Conservation (phyloP, 768 basidiomycete genomes). For the Nidula microcarpa region DNA sequence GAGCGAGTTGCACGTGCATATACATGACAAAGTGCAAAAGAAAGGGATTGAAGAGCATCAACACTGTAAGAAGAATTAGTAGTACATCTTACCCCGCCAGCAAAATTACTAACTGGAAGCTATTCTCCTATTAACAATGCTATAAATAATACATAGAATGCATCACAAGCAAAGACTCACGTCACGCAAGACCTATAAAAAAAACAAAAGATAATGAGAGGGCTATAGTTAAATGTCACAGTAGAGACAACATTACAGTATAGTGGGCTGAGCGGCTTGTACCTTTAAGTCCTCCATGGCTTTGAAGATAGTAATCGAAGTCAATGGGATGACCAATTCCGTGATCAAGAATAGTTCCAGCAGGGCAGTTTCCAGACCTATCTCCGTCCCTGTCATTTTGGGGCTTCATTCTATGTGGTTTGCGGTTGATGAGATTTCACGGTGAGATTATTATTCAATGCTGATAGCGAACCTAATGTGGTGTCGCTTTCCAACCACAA, state of each 20-base stretch:
- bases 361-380: slow-evolving; percentile 65
- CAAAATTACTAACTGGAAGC: slow-evolving; percentile 43
- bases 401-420: slow-evolving; percentile 7
- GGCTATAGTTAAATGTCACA: too few species aligned
- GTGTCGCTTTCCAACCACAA: slow-evolving; percentile 78
- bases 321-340: slow-evolving; percentile 70
- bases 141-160: background rate
- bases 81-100: too few species aligned
- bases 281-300: slow-evolving; percentile 74
- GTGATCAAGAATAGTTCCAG: slow-evolving; percentile 76
- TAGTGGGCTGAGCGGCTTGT: slow-evolving; percentile 59
- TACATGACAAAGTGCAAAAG: slow-evolving; percentile 56
- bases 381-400: slow-evolving; percentile 42
- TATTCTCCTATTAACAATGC: slow-evolving; percentile 30
- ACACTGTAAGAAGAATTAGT: too few species aligned
- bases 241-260: slow-evolving; percentile 9
- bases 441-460: too few species aligned
- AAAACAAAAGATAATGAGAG: too few species aligned
- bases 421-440: background rate
- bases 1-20: slow-evolving; percentile 76
- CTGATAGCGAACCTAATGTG: slow-evolving; percentile 40
- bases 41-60: slow-evolving; percentile 63
- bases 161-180: background rate
- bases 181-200: slow-evolving; percentile 33
- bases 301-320: slow-evolving; percentile 76